A percentile compares a stretch with the other conserved stretches of the same genome.
phyloP scores from a whole-genome alignment of 2,329 filamentous ascomycete genomes.

The Dactylonectria estremocensis region DNA sequence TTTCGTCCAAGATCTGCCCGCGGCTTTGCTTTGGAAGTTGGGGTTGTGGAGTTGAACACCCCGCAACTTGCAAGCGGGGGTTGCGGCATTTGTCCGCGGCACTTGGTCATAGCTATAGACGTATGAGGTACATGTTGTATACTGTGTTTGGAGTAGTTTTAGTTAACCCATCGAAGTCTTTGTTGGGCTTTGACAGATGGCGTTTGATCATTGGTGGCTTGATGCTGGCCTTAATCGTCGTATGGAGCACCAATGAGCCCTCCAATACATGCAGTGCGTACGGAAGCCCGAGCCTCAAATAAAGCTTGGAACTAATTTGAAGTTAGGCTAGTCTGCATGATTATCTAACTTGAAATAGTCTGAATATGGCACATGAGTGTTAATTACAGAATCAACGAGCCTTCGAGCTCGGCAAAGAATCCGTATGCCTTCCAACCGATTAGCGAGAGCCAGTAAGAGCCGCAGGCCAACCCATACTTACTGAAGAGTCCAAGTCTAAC shows the following conservation, averaged over 20 bases:
- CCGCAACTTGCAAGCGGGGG: slow-evolving; percentile 21
- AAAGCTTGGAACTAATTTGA: too few species aligned
- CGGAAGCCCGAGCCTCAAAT: too few species aligned
- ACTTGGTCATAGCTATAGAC: background rate
- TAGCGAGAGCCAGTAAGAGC: background rate
- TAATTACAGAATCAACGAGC: background rate
- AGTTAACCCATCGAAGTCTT: too few species aligned
- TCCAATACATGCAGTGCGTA: too few species aligned
- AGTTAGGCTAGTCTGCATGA: too few species aligned
- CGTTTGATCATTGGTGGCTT: too few species aligned
- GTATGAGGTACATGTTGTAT: background rate
- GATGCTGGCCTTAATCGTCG: too few species aligned
- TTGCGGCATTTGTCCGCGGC: slow-evolving; percentile 22
- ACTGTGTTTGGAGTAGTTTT: too few species aligned
- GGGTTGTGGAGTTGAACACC: slow-evolving; percentile 6
- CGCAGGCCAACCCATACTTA: background rate
- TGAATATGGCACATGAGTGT: background rate
- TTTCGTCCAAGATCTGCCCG: slow-evolving; percentile 1
- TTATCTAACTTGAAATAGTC: background rate
- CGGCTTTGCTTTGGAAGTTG: slow-evolving; percentile 6
- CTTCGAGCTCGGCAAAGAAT: slow-evolving; percentile 16
- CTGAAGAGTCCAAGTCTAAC: slow-evolving; percentile 24
- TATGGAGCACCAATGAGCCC: too few species aligned
- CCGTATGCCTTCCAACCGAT: slow-evolving; percentile 16
- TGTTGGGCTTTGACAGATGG: too few species aligned